Conservation (phyloP, 2,329 filamentous ascomycete genomes). For the Fusarium pininemorale region DNA sequence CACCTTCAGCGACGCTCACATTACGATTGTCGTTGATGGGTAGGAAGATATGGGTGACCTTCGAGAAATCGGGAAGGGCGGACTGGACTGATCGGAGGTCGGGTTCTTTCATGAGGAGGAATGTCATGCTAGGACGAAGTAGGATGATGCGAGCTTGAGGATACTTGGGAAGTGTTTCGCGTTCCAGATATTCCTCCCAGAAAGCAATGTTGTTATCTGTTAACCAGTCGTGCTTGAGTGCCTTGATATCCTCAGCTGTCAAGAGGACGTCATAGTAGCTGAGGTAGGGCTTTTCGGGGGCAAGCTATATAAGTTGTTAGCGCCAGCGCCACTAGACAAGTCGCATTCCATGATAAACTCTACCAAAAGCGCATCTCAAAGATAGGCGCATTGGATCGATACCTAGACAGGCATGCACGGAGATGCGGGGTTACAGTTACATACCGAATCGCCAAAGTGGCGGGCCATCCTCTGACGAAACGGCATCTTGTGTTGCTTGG, state of each 20-base stretch:
- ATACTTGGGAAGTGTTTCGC: slow-evolving; percentile 82
- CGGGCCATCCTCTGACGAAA: slow-evolving; percentile 56
- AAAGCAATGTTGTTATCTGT: slow-evolving; percentile 98
- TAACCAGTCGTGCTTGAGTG: slow-evolving; percentile 91
- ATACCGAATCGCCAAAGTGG: slow-evolving; percentile 59
- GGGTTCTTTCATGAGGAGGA: slow-evolving; percentile 82
- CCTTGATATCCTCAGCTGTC: slow-evolving; percentile 87
- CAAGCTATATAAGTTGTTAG: slow-evolving; percentile 56
- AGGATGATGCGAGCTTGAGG: slow-evolving; percentile 88
- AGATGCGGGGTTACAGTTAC: slow-evolving; percentile 43
- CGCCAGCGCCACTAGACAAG: neutral
- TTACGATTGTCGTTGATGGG: slow-evolving; percentile 91
- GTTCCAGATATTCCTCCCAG: slow-evolving; percentile 97
- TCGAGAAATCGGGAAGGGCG: slow-evolving; percentile 81
- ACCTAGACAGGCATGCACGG: slow-evolving; percentile 7
- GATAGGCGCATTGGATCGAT: slow-evolving; percentile 1
- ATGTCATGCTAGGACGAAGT: slow-evolving; percentile 90
- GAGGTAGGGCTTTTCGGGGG: slow-evolving; percentile 51
- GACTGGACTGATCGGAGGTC: slow-evolving; percentile 65
- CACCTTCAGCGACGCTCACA: slow-evolving; percentile 81
- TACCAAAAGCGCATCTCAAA: slow-evolving; percentile 17
- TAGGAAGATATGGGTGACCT: slow-evolving; percentile 91
- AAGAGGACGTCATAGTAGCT: slow-evolving; percentile 61
- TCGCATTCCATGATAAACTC: slow-evolving; percentile 11
- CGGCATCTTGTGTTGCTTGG: slow-evolving; percentile 47